Evolutionary conservation across 148 eudicot genomes (phyloP).

Genomic region (Cornus suecica): DNA sequence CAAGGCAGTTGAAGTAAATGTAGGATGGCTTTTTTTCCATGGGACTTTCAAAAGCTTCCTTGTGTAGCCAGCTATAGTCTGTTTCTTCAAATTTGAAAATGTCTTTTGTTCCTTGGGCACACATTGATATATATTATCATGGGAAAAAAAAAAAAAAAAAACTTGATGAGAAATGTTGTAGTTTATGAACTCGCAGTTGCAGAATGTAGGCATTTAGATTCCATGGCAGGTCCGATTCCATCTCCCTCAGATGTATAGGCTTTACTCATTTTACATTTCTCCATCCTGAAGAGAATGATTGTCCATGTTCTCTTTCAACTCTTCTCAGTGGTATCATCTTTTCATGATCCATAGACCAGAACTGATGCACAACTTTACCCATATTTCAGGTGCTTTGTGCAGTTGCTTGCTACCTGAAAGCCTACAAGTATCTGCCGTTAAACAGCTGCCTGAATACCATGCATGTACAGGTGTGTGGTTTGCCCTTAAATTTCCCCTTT

Average conservation of each 20-base stretch:
- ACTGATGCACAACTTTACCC: slow-evolving; percentile 1
- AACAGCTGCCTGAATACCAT: slow-evolving; percentile 73
- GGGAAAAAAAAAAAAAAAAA: not conserved
- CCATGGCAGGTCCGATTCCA: not conserved
- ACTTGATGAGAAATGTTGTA: not conserved
- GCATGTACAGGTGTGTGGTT: slow-evolving; percentile 40
- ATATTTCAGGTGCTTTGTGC: slow-evolving; percentile 64
- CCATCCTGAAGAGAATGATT: not conserved
- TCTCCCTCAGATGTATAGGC: not conserved
- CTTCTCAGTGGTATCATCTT: not conserved
- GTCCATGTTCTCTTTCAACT: no score
- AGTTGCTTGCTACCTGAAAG: slow-evolving; percentile 89
- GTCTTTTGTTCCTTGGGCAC: not conserved
- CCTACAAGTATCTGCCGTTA: slow-evolving; percentile 73
- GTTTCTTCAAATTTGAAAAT: not conserved
- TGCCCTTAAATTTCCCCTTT: not conserved
- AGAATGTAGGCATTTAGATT: no score
- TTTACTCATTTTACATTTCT: not conserved
- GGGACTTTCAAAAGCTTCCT: not conserved
- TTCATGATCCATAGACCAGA: not conserved
- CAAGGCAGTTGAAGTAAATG: not conserved
- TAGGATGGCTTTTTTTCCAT: not conserved
- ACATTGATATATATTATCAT: no score
- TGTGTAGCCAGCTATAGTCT: not conserved
- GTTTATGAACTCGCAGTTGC: not conserved